phyloP scores from a whole-genome alignment of 441 rosid species.

The Populus tomentosa region DNA sequence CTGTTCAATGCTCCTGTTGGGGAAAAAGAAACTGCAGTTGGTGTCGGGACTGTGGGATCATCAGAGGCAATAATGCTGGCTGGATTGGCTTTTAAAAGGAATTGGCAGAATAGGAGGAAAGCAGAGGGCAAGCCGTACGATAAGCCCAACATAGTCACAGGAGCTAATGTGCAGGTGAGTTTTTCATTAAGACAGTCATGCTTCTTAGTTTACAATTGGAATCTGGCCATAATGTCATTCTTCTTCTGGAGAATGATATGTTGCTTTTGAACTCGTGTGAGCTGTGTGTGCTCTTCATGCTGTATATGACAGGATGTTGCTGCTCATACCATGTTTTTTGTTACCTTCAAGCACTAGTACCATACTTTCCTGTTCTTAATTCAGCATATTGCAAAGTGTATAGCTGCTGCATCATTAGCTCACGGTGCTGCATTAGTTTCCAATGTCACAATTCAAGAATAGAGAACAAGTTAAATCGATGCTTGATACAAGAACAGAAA shows the following conservation, averaged over 20 bases:
- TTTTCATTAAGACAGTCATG: background rate
- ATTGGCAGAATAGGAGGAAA: constrained; percentile 61
- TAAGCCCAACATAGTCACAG: constrained; percentile 52
- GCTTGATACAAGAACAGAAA: too few relatives aligned
- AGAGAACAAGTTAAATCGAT: too few relatives aligned
- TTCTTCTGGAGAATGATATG: too few relatives aligned
- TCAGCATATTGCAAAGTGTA: too few relatives aligned
- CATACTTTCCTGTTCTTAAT: too few relatives aligned
- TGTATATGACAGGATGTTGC: background rate
- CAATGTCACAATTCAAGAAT: too few relatives aligned
- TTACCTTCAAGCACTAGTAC: too few relatives aligned
- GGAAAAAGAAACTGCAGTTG: constrained; percentile 43
- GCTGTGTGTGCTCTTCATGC: background rate
- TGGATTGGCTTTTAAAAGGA: constrained; percentile 64
- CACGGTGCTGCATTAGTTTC: too few relatives aligned
- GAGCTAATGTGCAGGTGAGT: constrained; percentile 60
- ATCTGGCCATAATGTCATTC: background rate
- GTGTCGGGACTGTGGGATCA: constrained; percentile 58
- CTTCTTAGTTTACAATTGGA: background rate
- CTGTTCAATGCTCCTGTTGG: constrained; percentile 48
- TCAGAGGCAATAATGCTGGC: constrained; percentile 71
- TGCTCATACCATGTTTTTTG: too few relatives aligned
- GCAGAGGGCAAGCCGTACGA: constrained; percentile 54
- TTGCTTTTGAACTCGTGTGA: background rate
- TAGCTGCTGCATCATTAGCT: too few relatives aligned